Base-by-base conservation (phyloP, 768 basidiomycete species). In the Hortiboletus campestris region DNA sequence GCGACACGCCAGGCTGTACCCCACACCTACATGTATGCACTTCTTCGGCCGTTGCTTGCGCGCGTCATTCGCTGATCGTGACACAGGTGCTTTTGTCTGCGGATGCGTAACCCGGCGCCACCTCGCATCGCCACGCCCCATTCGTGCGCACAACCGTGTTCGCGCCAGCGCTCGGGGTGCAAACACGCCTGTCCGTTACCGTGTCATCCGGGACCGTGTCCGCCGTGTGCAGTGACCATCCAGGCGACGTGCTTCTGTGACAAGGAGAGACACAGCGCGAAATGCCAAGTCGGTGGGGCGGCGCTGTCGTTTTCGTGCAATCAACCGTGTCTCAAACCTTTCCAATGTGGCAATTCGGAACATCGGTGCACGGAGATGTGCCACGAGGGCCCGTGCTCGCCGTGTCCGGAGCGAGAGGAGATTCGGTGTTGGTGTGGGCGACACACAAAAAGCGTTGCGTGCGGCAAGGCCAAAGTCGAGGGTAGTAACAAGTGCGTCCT, bases 161-260 rank as follows among this genome's bases (percentile, higher is more conserved):
- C 84, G 0, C 84, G 88, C 13, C 55, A 72, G 6, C 82, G 87
- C 2, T 72, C 75, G 29, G 61, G 61, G 0, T 99, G 96, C 62
- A 77, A 78, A 0, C 96, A 98, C 66, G 77, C 91, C 0, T 98
- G 95, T 68, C 83, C 94, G 0, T 67, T 94, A 14, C 76, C 78
- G 14, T 98, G 96, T 65, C 96, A 98, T 69, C 96, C 97, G 0
- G 97, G 96, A 0, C 97, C 96, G 0, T 99, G 97, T 73, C 95
- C 95, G 0, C 94, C 94, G 0, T 99, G 97, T 66, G 82, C 84
- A 58, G 81, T 96, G 12, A 90, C 88, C 6, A 83, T 89, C 0
- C 80, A 83, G 41, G 72, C 85, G n/a, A 75, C 79, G 2, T 99
- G 97, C 67, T 85, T 90, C 48, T 98, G 94, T n/a, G 80, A 81